Evolutionary conservation across 2,329 filamentous ascomycete genomes (phyloP).

Genomic region (Epichloe brachyelytri): DNA sequence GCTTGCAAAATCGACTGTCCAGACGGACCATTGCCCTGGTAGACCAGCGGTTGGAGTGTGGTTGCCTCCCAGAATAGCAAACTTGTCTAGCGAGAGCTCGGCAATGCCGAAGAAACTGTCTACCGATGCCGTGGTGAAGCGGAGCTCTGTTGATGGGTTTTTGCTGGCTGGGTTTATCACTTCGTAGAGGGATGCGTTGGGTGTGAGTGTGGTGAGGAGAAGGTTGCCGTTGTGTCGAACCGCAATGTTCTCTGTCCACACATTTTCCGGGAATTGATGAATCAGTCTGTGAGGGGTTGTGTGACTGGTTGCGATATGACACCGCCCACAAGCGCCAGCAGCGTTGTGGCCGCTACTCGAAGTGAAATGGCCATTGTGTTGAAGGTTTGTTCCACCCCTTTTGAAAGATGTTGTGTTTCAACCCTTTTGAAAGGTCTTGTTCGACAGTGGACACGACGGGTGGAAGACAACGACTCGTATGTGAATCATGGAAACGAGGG

Average conservation of each 20-base stretch:
- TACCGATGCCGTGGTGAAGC: neutral
- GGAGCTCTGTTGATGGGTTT: neutral
- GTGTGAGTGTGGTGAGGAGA: slow-evolving; percentile 1
- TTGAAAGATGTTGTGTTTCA: neutral
- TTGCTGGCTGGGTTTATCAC: neutral
- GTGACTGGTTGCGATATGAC: neutral
- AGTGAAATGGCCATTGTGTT: neutral
- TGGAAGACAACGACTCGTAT: no score
- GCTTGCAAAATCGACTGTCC: neutral
- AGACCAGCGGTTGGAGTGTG: neutral
- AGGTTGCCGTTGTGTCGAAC: slow-evolving; percentile 5
- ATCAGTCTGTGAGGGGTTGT: neutral
- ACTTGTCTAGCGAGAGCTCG: neutral
- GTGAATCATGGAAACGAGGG: no score
- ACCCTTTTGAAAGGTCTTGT: no score
- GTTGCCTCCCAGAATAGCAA: slow-evolving; percentile 3
- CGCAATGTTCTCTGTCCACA: slow-evolving; percentile 6
- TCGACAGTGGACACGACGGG: no score
- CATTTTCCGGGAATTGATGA: neutral
- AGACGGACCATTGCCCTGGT: neutral
- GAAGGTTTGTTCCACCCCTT: neutral
- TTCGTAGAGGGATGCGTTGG: slow-evolving; percentile 1
- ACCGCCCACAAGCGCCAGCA: neutral
- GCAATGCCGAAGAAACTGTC: slow-evolving; percentile 5
- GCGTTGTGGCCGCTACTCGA: neutral